Base-by-base conservation (phyloP, 192 early-diverging fungal species). In the Spizellomyces sp. region DNA sequence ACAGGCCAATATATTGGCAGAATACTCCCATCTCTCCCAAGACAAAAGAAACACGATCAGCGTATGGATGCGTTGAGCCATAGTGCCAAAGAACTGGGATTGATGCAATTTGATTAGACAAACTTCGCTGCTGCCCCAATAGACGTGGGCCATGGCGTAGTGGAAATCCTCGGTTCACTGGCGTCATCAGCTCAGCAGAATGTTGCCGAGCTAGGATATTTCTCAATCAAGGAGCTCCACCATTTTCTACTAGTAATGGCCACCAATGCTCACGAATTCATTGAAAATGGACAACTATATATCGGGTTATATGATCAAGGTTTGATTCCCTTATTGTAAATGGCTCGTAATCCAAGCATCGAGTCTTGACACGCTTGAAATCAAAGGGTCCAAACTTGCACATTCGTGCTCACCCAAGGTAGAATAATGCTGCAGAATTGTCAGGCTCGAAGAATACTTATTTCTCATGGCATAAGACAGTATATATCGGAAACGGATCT, bases 361-460 rank as follows among this genome's bases (percentile, higher is more conserved):
- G 27, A 36, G 27, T 3, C 27, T 36, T 36, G 3, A 36, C 27
- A 36, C 3, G 27, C 27, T 36, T 36, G 27, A 36, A 17, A 19
- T 19, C n/a, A 36, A n/a, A 54, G 62, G 63, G 12, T 72, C 70
- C 46, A 72, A 72, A 42, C 45, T 72, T 6, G 70, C 70, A 54
- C 70, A 72, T 17, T 72, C 70, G 12, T 72, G 70, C 52, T 64
- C 70, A 8, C 70, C 70, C 10, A 72, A 58, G 54, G 66, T 58
- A 55, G 12, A n/a, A 48, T 5, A 36, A 14, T 41, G 15, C 41
- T 62, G n/a, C 15, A 36, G 19, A 17, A 9, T 22, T 62, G 5
- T 17, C 60, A 5, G 4, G 0, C 5, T 22, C 41, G 5, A 15
- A 41, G 12, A 48, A 42, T 47, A 7, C n/a, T 48, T 50, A 15